These are phyloP conservation scores for Macadamia tetraphylla DNA, from an alignment of 164 flowering plant genomes.

Conservation along the genomic window DNA sequence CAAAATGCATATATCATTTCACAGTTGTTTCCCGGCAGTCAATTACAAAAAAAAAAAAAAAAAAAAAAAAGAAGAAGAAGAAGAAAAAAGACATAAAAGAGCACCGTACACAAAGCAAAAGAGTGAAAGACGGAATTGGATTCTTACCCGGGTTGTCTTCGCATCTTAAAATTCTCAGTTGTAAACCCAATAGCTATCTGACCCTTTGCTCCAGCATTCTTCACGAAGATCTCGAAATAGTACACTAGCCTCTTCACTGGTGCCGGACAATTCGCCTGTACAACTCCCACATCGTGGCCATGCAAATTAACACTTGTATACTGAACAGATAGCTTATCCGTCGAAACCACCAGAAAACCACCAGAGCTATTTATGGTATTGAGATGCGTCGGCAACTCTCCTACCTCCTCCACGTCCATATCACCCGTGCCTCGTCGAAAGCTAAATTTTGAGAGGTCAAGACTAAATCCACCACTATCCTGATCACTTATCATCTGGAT, in stretches of 20 bases:
- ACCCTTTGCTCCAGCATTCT: slow-evolving; percentile 79
- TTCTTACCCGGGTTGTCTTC: slow-evolving; percentile 85
- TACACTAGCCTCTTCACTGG: slow-evolving; percentile 58
- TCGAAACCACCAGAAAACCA: slow-evolving; percentile 64
- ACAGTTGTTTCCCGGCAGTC: too few species aligned
- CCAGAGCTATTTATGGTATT: slow-evolving; percentile 86
- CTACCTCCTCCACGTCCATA: slow-evolving; percentile 31
- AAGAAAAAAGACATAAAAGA: not conserved
- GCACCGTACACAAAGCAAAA: not conserved
- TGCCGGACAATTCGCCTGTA: slow-evolving; percentile 82
- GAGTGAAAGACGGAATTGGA: not conserved
- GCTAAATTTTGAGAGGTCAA: slow-evolving; percentile 29
- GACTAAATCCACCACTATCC: slow-evolving; percentile 26
- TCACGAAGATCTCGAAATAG: slow-evolving; percentile 87
- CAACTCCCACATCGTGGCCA: slow-evolving; percentile 91
- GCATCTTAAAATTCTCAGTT: slow-evolving; percentile 59
- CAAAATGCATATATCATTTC: too few species aligned
- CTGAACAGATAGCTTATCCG: slow-evolving; percentile 75
- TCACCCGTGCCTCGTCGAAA: slow-evolving; percentile 12
- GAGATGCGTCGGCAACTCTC: slow-evolving; percentile 55
- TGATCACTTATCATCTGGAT: slow-evolving; percentile 18
- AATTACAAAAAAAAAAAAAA: too few species aligned
- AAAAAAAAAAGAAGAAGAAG: too few species aligned
- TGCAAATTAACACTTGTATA: slow-evolving; percentile 64
- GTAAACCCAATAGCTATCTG: slow-evolving; percentile 88